phyloP scores from a whole-genome alignment of 345 rosid species.

The Geranium rotundifolium region DNA sequence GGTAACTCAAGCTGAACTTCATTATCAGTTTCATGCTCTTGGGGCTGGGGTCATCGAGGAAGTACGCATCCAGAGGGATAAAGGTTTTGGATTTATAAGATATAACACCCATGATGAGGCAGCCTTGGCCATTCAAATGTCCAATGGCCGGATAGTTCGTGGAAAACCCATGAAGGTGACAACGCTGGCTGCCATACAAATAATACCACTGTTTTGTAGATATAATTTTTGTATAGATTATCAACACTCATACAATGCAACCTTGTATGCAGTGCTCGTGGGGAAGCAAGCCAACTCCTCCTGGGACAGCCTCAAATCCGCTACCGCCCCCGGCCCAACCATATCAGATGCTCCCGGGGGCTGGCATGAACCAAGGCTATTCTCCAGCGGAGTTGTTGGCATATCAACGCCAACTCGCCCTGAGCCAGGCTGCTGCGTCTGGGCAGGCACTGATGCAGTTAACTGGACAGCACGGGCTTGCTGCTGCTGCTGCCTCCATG shows the following conservation, averaged over 20 bases:
- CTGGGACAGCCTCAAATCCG: conserved; percentile 37
- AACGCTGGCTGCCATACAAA: neutral
- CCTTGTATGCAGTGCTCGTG: conserved; percentile 30
- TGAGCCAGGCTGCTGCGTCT: conserved; percentile 29
- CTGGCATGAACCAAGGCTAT: conserved; percentile 24
- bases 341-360: conserved; percentile 3
- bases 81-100: conserved; percentile 49
- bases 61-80: conserved; percentile 41
- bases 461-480: conserved; percentile 24
- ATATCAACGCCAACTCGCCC: conserved; percentile 38
- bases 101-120: conserved; percentile 39
- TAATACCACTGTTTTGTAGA: no score
- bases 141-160: conserved; percentile 5
- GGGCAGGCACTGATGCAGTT: conserved; percentile 25
- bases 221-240: neutral
- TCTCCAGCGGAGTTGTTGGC: conserved; percentile 36
- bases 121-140: conserved; percentile 17
- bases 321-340: conserved; percentile 22
- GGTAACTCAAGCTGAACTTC: conserved; percentile 40
- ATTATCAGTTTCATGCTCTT: conserved; percentile 39
- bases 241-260: neutral
- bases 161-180: conserved; percentile 29
- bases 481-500: conserved; percentile 22
- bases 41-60: conserved; percentile 43
- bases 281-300: conserved; percentile 54